Conservation (phyloP, 2,329 filamentous ascomycete genomes). For the Fusarium kyushuense region DNA sequence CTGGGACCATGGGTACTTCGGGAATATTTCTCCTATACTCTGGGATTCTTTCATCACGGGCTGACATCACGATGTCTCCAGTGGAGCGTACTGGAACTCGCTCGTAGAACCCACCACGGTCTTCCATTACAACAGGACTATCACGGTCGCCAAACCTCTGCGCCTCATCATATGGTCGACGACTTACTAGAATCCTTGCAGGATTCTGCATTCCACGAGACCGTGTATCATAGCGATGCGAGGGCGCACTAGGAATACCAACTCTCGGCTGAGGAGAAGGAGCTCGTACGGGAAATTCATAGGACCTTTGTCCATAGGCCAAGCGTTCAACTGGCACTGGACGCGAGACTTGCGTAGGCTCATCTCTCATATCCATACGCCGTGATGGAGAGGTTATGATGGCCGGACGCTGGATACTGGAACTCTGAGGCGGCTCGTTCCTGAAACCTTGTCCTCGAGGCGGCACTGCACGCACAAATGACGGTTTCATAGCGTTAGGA, state of each 20-base stretch:
- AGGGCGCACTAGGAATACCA: conserved; percentile 12
- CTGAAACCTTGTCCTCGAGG: conserved; percentile 44
- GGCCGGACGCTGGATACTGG: conserved; percentile 39
- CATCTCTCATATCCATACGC: conserved; percentile 33
- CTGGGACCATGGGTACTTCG: conserved; percentile 25
- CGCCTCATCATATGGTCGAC: conserved; percentile 50
- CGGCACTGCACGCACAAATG: conserved; percentile 52
- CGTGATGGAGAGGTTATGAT: conserved; percentile 39
- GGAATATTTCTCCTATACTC: conserved; percentile 29
- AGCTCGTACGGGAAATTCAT: conserved; percentile 26
- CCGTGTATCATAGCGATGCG: conserved; percentile 24
- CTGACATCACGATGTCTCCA: conserved; percentile 18
- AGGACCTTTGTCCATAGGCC: conserved; percentile 14
- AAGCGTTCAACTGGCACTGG: conserved; percentile 34
- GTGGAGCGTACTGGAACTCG: conserved; percentile 45
- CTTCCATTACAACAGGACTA: conserved; percentile 56
- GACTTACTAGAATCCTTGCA: conserved; percentile 38
- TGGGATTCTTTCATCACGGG: conserved; percentile 25
- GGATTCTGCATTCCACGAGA: conserved; percentile 34
- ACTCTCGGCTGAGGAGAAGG: conserved; percentile 20
- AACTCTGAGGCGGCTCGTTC: conserved; percentile 37
- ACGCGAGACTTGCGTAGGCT: conserved; percentile 29
- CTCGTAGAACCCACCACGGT: conserved; percentile 55
- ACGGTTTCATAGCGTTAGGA: conserved; percentile 52
- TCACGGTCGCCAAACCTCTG: conserved; percentile 49